Conservation (phyloP, 2,329 filamentous ascomycete genomes). For the Phialophora chinensis region DNA sequence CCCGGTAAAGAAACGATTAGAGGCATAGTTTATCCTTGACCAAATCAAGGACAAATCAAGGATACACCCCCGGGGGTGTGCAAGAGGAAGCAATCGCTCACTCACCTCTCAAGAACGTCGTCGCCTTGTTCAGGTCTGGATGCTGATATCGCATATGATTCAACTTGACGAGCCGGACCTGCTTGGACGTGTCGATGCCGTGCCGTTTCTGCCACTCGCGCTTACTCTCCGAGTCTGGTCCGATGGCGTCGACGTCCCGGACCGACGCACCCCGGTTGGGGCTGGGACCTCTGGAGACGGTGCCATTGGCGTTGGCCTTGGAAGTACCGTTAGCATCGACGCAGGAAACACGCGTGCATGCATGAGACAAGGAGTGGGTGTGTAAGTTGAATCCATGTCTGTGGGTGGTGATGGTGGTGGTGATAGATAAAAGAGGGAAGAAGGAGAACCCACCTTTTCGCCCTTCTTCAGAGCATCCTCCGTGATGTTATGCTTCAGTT, state of each 20-base stretch:
- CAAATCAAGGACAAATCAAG: too few relatives aligned
- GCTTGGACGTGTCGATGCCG: slow-evolving; percentile 51
- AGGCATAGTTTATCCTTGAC: too few relatives aligned
- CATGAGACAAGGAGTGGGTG: too few relatives aligned
- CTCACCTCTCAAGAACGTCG: slow-evolving; percentile 49
- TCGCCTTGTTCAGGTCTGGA: slow-evolving; percentile 56
- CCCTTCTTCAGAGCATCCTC: slow-evolving; percentile 34
- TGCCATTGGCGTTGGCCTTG: slow-evolving; percentile 26
- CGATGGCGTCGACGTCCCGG: slow-evolving; percentile 36
- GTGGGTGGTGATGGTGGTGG: neutral
- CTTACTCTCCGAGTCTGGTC: slow-evolving; percentile 31
- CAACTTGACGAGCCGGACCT: slow-evolving; percentile 56
- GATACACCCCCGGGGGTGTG: too few relatives aligned
- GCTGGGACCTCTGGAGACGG: slow-evolving; percentile 37
- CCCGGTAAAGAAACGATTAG: neutral
- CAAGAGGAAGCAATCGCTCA: neutral
- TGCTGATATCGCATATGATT: slow-evolving; percentile 63
- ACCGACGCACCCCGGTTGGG: slow-evolving; percentile 39
- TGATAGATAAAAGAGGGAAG: neutral
- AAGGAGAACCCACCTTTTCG: slow-evolving; percentile 19
- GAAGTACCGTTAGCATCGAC: slow-evolving; percentile 1
- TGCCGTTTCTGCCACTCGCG: slow-evolving; percentile 38
- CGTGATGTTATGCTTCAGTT: slow-evolving; percentile 39
- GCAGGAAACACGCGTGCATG: too few relatives aligned
- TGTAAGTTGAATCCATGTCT: neutral